Percentiles rank a stretch among this genome's conserved stretches.
These are phyloP conservation scores for Fistulifera solaris DNA, from an alignment of 108 stramenopile genomes.

Conservation along the genomic window DNA sequence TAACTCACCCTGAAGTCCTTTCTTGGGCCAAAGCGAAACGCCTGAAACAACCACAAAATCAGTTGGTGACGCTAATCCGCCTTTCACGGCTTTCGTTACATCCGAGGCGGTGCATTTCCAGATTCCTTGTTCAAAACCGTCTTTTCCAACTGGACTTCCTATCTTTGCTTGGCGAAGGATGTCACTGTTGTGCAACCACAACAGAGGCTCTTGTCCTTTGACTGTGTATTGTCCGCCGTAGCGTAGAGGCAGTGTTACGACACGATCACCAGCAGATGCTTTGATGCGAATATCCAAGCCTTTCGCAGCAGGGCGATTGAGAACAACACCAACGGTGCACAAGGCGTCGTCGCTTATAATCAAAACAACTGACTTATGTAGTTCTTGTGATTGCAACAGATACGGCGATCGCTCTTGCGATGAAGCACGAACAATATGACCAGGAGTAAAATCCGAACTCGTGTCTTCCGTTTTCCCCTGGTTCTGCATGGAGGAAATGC, in stretches of 20 bases:
- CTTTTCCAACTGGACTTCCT: constrained; percentile 34
- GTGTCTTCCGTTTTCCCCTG: too few species aligned
- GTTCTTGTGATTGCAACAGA: constrained; percentile 63
- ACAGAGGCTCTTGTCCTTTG: constrained; percentile 40
- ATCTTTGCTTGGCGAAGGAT: constrained; percentile 39
- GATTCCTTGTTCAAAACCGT: constrained; percentile 25
- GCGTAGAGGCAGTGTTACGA: constrained; percentile 41
- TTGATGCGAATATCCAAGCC: constrained; percentile 34
- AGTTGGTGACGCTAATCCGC: constrained; percentile 35
- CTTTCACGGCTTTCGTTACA: constrained; percentile 40
- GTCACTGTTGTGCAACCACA: constrained; percentile 65
- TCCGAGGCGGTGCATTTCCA: constrained; percentile 63
- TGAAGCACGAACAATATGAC: constrained; percentile 45
- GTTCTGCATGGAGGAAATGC: constrained; percentile 5
- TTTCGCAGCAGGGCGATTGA: constrained; percentile 66
- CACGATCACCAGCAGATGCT: constrained; percentile 13
- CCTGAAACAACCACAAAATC: constrained; percentile 69
- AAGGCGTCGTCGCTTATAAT: constrained; percentile 53
- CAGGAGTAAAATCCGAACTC: constrained; percentile 13
- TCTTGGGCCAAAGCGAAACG: constrained; percentile 47
- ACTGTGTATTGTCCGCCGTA: constrained; percentile 72
- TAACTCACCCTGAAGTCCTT: constrained; percentile 47
- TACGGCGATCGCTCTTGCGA: constrained; percentile 50
- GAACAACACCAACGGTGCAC: constrained; percentile 44
- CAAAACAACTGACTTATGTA: constrained; percentile 66